Evolutionary conservation across 2,329 filamentous ascomycete species (phyloP), one percentile per base, ranked within the genome.

Genomic region (Furcasterigmium furcatum): DNA sequence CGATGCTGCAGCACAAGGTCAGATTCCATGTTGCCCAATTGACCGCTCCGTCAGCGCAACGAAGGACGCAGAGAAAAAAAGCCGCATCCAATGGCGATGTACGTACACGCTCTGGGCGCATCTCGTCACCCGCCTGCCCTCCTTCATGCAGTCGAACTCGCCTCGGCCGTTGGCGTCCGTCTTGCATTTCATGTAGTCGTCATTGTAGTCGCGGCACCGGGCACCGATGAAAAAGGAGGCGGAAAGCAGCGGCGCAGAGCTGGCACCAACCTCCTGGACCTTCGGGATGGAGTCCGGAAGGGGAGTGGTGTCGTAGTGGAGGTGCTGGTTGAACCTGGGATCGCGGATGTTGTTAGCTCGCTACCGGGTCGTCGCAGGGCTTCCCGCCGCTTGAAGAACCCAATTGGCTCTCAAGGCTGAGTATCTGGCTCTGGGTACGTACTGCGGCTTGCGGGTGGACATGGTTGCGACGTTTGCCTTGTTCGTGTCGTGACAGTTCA

Each of bases 171-270:
- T 86, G 60, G 90, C 85, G 73, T 96, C 91, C 57, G 82, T 88
- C 85, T 99, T 99, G 87, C 94, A 99, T 76, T 95, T 88, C 92
- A 99, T 99, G 74, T 87, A 99, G 73, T 99, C 94, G 77, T 99
- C 94, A 72, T 97, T 97, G 79, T 91, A 99, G 47, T 88, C 77
- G 67, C 82, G 87, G 84, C 94, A 99, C 64, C 92, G 86, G 56
- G 91, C 91, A 53, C 94, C 94, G 65, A 99, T 99, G 70, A 97
- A 99, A 80, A 88, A 99, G 43, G 90, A 84, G 25, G 94, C 94
- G 54, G 89, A 95, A 49, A 95, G 77, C 38, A 99, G 80, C 45
- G 94, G 94, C 32, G 91, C 94, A 47, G 92, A 97, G 62, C 86
- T 95, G 63, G 90, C 82, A 62, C 94, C 94, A 56, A 99, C 82